These are phyloP conservation scores for Curvularia sp. DNA, from an alignment of 2,329 filamentous ascomycete genomes.

Conservation along the genomic window DNA sequence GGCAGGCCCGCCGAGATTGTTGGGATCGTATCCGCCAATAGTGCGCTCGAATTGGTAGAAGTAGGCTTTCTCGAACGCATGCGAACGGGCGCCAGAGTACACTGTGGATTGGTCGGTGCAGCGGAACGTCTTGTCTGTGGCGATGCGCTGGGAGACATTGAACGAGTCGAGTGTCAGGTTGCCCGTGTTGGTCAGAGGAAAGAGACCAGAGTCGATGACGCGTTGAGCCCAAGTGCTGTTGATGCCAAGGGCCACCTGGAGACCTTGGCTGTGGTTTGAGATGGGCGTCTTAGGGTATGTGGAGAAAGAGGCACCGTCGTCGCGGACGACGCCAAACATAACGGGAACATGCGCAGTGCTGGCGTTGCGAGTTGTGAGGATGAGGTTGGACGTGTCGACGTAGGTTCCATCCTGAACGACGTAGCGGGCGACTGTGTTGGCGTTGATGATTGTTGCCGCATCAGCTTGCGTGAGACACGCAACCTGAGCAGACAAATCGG, in stretches of 20 bases:
- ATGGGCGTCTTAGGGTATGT: constrained; percentile 57
- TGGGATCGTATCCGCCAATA: constrained; percentile 62
- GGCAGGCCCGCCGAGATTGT: constrained; percentile 58
- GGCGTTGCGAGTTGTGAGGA: constrained; percentile 53
- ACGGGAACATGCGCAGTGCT: constrained; percentile 60
- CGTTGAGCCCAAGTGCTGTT: constrained; percentile 49
- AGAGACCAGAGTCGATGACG: constrained; percentile 55
- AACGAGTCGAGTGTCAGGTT: constrained; percentile 64
- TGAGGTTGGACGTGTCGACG: constrained; percentile 60
- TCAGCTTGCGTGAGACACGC: constrained; percentile 61
- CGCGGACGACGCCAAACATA: constrained; percentile 63
- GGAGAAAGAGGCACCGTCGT: constrained; percentile 65
- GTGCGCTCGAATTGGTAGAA: constrained; percentile 68
- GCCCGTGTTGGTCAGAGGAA: constrained; percentile 58
- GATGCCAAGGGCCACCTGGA: constrained; percentile 57
- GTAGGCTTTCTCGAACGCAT: constrained; percentile 60
- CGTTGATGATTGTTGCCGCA: constrained; percentile 51
- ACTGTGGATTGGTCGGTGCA: constrained; percentile 67
- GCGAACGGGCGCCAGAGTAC: constrained; percentile 57
- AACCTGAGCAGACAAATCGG: constrained; percentile 57
- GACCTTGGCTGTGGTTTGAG: constrained; percentile 52
- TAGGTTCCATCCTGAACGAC: constrained; percentile 67
- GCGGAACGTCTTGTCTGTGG: constrained; percentile 66
- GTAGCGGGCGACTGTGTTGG: constrained; percentile 58
- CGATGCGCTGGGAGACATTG: constrained; percentile 62